These are phyloP conservation scores for Dendrobium catenatum DNA, from an alignment of 106 monocot genomes.

Conservation along the genomic window DNA sequence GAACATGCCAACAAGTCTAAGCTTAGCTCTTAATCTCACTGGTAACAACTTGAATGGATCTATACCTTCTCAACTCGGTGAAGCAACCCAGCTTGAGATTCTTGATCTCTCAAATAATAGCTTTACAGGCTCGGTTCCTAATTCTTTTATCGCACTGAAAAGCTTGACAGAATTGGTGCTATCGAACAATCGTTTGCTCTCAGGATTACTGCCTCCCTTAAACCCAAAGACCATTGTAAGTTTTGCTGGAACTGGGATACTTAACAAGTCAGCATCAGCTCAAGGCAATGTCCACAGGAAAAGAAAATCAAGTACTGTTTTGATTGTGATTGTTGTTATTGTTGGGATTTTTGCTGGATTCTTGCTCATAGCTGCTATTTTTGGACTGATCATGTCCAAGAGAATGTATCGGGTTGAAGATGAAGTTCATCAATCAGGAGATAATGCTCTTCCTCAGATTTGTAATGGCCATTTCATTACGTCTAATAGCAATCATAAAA, in stretches of 20 bases:
- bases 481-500: conserved; percentile 32
- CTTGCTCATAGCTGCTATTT: conserved; percentile 12
- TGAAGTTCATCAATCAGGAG: conserved; percentile 13
- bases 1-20: conserved; percentile 26
- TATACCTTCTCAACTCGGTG: conserved; percentile 21
- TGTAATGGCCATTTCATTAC: conserved; percentile 30
- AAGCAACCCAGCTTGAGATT: background rate
- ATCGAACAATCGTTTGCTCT: conserved; percentile 39
- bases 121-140: too few species aligned
- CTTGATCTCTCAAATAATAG: too few species aligned
- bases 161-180: conserved; percentile 38
- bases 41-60: conserved; percentile 35
- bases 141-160: conserved; percentile 15
- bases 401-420: conserved; percentile 31
- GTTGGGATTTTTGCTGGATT: conserved; percentile 20
- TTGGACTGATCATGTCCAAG: conserved; percentile 20
- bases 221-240: background rate
- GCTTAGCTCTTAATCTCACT: conserved; percentile 50
- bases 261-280: background rate
- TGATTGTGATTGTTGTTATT: conserved; percentile 16
- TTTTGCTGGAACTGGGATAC: background rate
- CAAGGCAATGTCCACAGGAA: background rate
- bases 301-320: background rate
- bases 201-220: conserved; percentile 31
- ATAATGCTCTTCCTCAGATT: conserved; percentile 27